A percentile compares a stretch with the other conserved stretches of the same genome.
These are phyloP conservation scores for Cladorrhinum samala DNA, from an alignment of 495 filamentous ascomycete genomes.

Conservation along the genomic window DNA sequence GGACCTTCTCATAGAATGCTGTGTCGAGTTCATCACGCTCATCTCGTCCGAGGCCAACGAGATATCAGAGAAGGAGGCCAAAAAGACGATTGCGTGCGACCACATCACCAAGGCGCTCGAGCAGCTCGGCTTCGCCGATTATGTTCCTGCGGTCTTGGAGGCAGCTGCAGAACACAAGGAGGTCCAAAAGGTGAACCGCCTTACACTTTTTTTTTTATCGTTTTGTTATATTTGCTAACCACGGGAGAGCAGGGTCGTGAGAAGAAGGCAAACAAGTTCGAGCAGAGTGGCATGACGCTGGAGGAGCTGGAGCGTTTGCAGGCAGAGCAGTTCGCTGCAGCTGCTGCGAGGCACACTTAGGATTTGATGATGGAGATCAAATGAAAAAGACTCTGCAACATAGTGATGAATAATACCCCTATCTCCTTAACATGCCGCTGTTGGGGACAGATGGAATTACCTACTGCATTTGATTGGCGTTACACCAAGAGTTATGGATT, in stretches of 20 bases:
- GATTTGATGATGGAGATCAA: slow-evolving; percentile 20
- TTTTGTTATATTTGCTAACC: slow-evolving; percentile 9
- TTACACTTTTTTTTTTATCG: not conserved
- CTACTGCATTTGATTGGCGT: too few relatives aligned
- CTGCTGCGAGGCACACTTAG: slow-evolving; percentile 46
- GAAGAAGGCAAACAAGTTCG: slow-evolving; percentile 95
- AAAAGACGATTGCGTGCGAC: slow-evolving; percentile 97
- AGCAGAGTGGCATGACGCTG: slow-evolving; percentile 81
- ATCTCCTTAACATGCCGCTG: too few relatives aligned
- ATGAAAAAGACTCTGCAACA: too few relatives aligned
- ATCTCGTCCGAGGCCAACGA: slow-evolving; percentile 97
- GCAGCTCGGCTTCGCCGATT: slow-evolving; percentile 85
- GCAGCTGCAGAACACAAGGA: slow-evolving; percentile 90
- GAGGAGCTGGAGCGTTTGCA: slow-evolving; percentile 86
- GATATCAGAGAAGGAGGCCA: slow-evolving; percentile 94
- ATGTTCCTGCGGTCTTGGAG: slow-evolving; percentile 76
- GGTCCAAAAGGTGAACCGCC: slow-evolving; percentile 69
- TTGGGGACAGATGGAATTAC: too few relatives aligned
- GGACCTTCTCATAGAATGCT: slow-evolving; percentile 95
- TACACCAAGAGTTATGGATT: too few relatives aligned
- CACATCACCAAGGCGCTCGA: slow-evolving; percentile 90
- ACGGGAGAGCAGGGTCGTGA: slow-evolving; percentile 68
- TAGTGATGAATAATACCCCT: too few relatives aligned
- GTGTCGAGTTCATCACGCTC: slow-evolving; percentile 97
- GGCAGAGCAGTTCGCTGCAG: slow-evolving; percentile 81